Conservation (phyloP, 2,329 filamentous ascomycete species). For the Penicillium paneum region DNA sequence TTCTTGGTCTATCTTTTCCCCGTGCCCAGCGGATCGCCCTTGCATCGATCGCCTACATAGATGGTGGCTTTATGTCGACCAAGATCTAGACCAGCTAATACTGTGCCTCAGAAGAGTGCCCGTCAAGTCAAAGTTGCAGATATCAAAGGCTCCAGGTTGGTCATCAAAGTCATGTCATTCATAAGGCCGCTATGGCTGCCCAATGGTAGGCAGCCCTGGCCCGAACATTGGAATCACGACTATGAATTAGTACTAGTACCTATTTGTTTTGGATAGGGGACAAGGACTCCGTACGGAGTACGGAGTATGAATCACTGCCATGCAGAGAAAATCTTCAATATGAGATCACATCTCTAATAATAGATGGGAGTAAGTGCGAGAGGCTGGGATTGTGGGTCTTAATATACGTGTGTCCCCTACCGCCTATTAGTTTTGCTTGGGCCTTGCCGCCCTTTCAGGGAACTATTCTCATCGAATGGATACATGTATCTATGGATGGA, state of each 20-base stretch:
- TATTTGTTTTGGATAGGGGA: neutral
- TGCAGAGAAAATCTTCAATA: neutral
- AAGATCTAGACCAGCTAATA: neutral
- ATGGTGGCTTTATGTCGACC: neutral
- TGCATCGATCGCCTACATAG: neutral
- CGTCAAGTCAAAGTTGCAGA: neutral
- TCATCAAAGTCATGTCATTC: neutral
- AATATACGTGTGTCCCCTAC: conserved; percentile 1
- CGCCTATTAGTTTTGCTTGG: conserved; percentile 1
- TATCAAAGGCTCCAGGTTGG: neutral
- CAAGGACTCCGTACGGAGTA: neutral
- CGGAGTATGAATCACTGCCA: neutral
- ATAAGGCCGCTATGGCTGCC: neutral
- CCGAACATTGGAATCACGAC: neutral
- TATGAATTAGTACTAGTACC: neutral
- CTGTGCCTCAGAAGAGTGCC: neutral
- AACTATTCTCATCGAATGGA: neutral
- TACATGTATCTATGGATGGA: too few species aligned
- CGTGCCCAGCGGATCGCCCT: neutral
- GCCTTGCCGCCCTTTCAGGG: conserved; percentile 4
- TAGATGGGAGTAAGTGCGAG: neutral
- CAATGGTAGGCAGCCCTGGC: neutral
- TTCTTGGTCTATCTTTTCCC: neutral
- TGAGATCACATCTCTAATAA: conserved; percentile 5
- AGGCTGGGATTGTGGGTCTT: conserved; percentile 4